Conservation (phyloP, 345 rosid species). For the Physaria fendleri region DNA sequence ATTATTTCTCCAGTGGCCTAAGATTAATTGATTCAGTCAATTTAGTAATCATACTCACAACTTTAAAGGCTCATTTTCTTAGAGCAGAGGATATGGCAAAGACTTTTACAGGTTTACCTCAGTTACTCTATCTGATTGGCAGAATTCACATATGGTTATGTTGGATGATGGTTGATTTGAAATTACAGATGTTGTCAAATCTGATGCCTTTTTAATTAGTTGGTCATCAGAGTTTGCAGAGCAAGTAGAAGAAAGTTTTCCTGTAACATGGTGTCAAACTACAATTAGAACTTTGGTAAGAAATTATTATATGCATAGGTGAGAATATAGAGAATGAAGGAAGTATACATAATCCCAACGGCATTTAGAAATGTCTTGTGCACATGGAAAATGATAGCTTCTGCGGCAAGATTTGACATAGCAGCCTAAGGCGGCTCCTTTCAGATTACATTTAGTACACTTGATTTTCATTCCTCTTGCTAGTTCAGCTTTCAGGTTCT, state of each 20-base stretch:
- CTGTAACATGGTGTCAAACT: slow-evolving; percentile 33
- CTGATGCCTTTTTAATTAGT: slow-evolving; percentile 7
- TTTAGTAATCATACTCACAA: background rate
- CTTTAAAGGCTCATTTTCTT: background rate
- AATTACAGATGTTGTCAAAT: slow-evolving; percentile 13
- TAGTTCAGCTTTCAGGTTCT: slow-evolving; percentile 66
- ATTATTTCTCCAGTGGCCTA: slow-evolving; percentile 74
- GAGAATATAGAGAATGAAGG: background rate
- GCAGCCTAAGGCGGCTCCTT: slow-evolving; percentile 92
- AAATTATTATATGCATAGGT: background rate
- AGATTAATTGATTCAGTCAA: background rate
- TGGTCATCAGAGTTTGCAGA: slow-evolving; percentile 19
- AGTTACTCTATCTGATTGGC: slow-evolving; percentile 48
- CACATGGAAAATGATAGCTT: slow-evolving; percentile 82
- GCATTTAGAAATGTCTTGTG: slow-evolving; percentile 46
- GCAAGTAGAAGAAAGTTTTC: slow-evolving; percentile 53
- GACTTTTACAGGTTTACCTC: slow-evolving; percentile 41
- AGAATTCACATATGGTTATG: slow-evolving; percentile 55
- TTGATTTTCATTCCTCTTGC: slow-evolving; percentile 75
- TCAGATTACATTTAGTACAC: slow-evolving; percentile 58
- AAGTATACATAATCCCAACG: slow-evolving; percentile 69
- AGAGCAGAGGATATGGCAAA: background rate
- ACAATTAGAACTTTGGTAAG: background rate
- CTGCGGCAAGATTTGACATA: slow-evolving; percentile 61
- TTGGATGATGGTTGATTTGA: slow-evolving; percentile 10